Conservation (phyloP, 257 asterid species). For the Lithospermum erythrorhizon region DNA sequence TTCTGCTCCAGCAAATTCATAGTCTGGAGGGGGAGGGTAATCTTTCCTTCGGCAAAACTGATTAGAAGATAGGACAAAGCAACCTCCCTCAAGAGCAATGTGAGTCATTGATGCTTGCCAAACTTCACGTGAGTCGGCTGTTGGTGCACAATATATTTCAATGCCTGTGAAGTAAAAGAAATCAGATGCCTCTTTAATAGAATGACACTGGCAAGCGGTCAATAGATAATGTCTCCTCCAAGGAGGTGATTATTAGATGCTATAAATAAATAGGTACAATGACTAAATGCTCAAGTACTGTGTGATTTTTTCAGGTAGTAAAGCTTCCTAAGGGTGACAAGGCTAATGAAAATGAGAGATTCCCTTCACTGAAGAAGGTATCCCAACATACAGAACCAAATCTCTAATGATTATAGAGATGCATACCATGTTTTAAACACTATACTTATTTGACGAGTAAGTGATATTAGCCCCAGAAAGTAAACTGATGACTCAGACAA, state of each 20-base stretch:
- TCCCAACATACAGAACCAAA: not conserved
- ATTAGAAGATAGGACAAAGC: constrained; percentile 89
- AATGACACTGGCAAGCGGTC: not conserved
- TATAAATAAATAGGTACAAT: not conserved
- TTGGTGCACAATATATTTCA: constrained; percentile 94
- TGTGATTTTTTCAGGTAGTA: not conserved
- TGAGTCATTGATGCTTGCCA: constrained; percentile 99
- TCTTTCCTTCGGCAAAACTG: constrained; percentile 90
- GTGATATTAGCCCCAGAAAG: too few species aligned
- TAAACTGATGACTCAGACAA: too few species aligned
- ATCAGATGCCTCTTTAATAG: constrained; percentile 6
- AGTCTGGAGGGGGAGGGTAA: constrained; percentile 91
- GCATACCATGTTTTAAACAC: not conserved
- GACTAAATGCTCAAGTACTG: not conserved
- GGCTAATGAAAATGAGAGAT: not conserved
- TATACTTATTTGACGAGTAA: too few species aligned
- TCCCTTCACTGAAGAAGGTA: not conserved
- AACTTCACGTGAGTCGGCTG: constrained; percentile 81
- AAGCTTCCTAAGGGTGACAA: not conserved
- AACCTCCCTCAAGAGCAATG: constrained; percentile 93
- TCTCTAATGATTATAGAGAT: not conserved
- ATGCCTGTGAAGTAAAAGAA: constrained; percentile 35
- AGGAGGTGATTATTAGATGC: not conserved
- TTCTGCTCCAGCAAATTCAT: constrained; percentile 54
- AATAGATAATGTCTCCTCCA: not conserved